Percentiles rank a stretch among this genome's conserved stretches.
These are phyloP conservation scores for Cryptosporidium ryanae DNA, from an alignment of 169 alveolate species.

Conservation along the genomic window DNA sequence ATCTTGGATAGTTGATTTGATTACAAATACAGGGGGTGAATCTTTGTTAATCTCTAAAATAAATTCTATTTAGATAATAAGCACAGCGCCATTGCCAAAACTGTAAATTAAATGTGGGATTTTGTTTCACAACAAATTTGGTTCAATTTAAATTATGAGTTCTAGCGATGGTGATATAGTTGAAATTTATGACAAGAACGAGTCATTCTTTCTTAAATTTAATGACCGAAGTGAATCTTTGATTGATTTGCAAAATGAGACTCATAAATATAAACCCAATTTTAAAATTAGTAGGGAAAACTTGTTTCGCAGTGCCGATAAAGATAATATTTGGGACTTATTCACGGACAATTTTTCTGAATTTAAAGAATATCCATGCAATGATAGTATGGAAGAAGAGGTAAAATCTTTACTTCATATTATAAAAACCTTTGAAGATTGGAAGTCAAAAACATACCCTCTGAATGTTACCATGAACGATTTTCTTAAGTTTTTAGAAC, in stretches of 20 bases:
- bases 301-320: slow-evolving; percentile 4
- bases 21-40: neutral
- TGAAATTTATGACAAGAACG: too few species aligned
- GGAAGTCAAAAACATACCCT: slow-evolving; percentile 28
- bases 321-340: slow-evolving; percentile 26
- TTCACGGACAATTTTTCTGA: slow-evolving; percentile 2
- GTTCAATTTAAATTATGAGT: too few species aligned
- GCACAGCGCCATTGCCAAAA: too few species aligned
- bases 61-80: too few species aligned
- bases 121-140: too few species aligned
- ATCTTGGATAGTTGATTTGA: neutral
- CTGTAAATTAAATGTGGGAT: too few species aligned
- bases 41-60: neutral
- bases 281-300: neutral
- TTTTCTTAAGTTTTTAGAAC: slow-evolving; percentile 26
- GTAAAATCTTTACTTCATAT: neutral
- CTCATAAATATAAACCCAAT: too few species aligned
- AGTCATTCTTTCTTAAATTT: too few species aligned
- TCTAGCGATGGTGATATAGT: too few species aligned
- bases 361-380: slow-evolving; percentile 33
- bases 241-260: too few species aligned
- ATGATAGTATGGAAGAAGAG: slow-evolving; percentile 7
- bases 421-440: slow-evolving; percentile 39
- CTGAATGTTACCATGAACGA: slow-evolving; percentile 33
- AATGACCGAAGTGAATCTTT: too few species aligned